These are phyloP conservation scores for Lophiotrema nucula DNA, from an alignment of 495 filamentous ascomycete genomes.

Conservation along the genomic window DNA sequence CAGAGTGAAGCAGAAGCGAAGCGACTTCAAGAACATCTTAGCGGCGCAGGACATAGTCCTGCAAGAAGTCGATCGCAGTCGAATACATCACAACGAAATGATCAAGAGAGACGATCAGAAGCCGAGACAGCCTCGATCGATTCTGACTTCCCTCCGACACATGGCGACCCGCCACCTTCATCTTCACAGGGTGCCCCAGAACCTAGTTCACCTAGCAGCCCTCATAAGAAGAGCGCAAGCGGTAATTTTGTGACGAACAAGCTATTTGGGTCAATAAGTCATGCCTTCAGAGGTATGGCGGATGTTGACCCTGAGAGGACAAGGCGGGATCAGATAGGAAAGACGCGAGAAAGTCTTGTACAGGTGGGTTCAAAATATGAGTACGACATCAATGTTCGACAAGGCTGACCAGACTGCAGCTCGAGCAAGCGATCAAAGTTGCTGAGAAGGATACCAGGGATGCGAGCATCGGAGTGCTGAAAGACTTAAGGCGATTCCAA, in stretches of 20 bases:
- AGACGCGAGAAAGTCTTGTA: conserved; percentile 74
- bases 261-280: conserved; percentile 91
- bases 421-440: conserved; percentile 85
- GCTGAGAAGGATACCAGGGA: conserved; percentile 88
- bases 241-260: conserved; percentile 84
- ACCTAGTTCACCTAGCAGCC: conserved; percentile 39
- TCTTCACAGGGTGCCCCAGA: conserved; percentile 51
- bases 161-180: conserved; percentile 66
- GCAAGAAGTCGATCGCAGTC: conserved; percentile 65
- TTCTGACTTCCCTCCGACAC: conserved; percentile 90
- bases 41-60: conserved; percentile 52
- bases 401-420: conserved; percentile 47
- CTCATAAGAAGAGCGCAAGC: conserved; percentile 70
- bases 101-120: conserved; percentile 43
- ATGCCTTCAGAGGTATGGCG: conserved; percentile 92
- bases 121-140: conserved; percentile 83
- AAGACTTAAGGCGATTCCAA: conserved; percentile 90
- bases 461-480: conserved; percentile 78
- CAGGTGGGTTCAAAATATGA: conserved; percentile 49
- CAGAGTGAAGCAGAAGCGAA: conserved; percentile 86
- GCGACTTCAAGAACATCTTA: conserved; percentile 88
- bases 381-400: background rate
- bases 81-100: conserved; percentile 48
- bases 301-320: conserved; percentile 94
- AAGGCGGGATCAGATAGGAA: conserved; percentile 87